These are phyloP conservation scores for Pterocarpus macrocarpus DNA, from an alignment of 306 rosid species.

Conservation along the genomic window DNA sequence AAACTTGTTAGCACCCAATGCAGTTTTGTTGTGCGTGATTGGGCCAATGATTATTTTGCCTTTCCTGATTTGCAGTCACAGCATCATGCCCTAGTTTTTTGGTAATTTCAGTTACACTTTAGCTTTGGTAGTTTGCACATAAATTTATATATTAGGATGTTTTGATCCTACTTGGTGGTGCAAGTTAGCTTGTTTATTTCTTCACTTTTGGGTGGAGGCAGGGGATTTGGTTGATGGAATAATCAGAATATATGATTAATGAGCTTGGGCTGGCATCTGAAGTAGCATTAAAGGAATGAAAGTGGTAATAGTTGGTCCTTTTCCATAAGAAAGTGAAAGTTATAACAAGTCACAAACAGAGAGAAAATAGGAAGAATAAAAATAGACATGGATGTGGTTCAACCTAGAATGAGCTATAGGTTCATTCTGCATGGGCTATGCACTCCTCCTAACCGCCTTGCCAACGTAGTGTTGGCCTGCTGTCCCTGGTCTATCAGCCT, in stretches of 20 bases:
- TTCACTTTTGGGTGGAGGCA: not conserved
- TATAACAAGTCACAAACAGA: not conserved
- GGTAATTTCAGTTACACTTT: not conserved
- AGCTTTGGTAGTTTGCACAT: constrained; percentile 1
- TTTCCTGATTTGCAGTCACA: constrained; percentile 1
- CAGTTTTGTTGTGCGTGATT: constrained; percentile 18
- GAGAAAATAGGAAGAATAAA: constrained; percentile 17
- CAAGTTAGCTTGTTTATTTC: not conserved
- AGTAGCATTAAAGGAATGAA: not conserved
- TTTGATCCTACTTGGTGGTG: constrained; percentile 15
- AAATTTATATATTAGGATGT: not conserved
- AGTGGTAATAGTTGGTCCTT: constrained; percentile 3
- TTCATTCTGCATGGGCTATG: not conserved
- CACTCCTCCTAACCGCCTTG: not conserved
- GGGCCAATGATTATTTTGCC: not conserved
- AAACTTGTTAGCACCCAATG: not conserved
- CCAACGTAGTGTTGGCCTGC: not conserved
- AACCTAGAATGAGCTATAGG: constrained; percentile 1
- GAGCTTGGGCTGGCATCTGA: not conserved
- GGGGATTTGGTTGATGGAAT: constrained; percentile 1
- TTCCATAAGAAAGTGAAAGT: not conserved
- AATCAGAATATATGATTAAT: not conserved
- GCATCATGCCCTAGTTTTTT: not conserved
- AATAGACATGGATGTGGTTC: not conserved
- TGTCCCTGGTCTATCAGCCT: not conserved